Evolutionary conservation across 768 basidiomycete genomes (phyloP), one percentile per base, ranked within the genome.

Genomic region (Collybiopsis luxurians): DNA sequence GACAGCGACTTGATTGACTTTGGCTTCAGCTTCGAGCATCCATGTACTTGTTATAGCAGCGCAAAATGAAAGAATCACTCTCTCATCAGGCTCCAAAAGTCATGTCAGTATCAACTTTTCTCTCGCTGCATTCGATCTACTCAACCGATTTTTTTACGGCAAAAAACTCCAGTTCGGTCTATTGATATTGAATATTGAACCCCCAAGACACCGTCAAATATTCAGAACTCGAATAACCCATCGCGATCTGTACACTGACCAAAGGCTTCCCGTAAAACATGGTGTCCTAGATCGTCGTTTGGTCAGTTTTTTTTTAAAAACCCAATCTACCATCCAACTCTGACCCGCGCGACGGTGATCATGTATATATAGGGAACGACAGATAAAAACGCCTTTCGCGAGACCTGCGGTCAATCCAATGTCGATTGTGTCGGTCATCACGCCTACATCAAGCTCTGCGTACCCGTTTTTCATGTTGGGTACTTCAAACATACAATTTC

Each of bases 351-450:
- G n/a, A n/a, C n/a, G n/a, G n/a, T n/a, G n/a, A n/a, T n/a, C n/a
- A n/a, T 39, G 21, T 56, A 23, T 21, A 52, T 46, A 50, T 62
- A 97, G 95, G 97, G 97, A 42, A 96, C 95, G 3, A 92, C 92
- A 39, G 95, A 97, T 68, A 98, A 98, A 77, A 83, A 79, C 57
- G 83, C 89, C 26, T 89, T 87, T 66, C 98, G 97, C 72, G 92
- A 95, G 71, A 99, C 97, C 0, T 99, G 97, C 66, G 93, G 93
- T 7, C 84, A 94, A 60, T 86, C 83, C 17, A 87, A 92, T 27
- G 90, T 94, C 2, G 93, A 97, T 59, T 99, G 97, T 68, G 95
- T 97, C 23, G 97, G 97, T 1, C 97, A 99, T 71, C 98, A 97
- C 69, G 95, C 95, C 4, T 98, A 98, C 73, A 98, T 99, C 75